Evolutionary conservation across 2,329 filamentous ascomycete species (phyloP), one percentile per base, ranked within the genome.

Genomic region (Apiospora arundinis): DNA sequence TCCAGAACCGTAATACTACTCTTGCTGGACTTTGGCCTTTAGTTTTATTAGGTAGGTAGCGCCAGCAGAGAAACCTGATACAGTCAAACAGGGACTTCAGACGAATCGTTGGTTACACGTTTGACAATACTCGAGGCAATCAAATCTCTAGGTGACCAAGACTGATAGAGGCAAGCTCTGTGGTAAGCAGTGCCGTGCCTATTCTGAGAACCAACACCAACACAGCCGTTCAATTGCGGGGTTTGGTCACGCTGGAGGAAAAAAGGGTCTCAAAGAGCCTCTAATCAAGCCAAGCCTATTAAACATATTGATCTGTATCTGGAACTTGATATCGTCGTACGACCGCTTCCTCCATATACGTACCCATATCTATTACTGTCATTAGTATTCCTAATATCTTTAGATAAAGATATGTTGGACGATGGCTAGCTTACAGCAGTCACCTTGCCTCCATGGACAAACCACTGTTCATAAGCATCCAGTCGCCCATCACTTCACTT

Each of bases 231-330:
- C 56, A 40, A 63, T 63, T 37, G 56, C 56, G 56, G 56, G 56
- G 56, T 63, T 9, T 60, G 42, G 56, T 63, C 56, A 63, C 32
- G 18, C 56, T 40, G 32, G 28, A 32, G 32, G 18, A 37, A 60
- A 60, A 32, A 60, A 60, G 52, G 56, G 56, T 63, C 56, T 63
- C 21, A 40, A 60, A 63, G 56, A 63, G 56, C 56, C 56, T 40
- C 32, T 63, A 63, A 12, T 40, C 37, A 40, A 40, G 56, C 56
- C 56, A 63, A 32, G 56, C 28, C 56, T 40, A 23, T 40, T 40
- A 48, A 14, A 63, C 56, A 63, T 40, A 63, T 63, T 37, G 56
- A 63, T 63, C 32, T 63, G 56, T 32, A 63, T 40, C 56, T 63
- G 21, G 56, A 63, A 28, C 56, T 63, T 63, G 56, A 63, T 32